Evolutionary conservation across 2,329 filamentous ascomycete species (phyloP).

Genomic region (Penicillium sp.): DNA sequence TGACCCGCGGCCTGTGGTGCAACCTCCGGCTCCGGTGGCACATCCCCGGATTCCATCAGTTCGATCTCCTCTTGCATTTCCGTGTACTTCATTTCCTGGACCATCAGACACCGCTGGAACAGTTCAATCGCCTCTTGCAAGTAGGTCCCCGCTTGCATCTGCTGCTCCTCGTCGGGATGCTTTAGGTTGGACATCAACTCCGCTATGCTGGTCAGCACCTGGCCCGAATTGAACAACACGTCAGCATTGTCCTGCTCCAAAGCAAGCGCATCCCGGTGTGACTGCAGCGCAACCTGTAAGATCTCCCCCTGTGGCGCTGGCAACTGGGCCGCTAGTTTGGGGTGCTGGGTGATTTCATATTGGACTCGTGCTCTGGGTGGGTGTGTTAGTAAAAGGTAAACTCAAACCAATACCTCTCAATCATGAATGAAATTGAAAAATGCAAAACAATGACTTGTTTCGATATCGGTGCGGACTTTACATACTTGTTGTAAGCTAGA

Average conservation of each 20-base stretch:
- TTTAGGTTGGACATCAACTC: constrained; percentile 59
- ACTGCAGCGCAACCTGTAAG: constrained; percentile 60
- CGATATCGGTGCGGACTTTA: constrained; percentile 4
- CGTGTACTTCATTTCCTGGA: constrained; percentile 53
- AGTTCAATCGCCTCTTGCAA: constrained; percentile 63
- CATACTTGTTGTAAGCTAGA: constrained; percentile 72
- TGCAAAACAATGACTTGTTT: background rate
- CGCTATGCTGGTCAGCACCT: constrained; percentile 66
- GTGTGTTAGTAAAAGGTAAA: constrained; percentile 8
- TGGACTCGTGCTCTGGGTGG: constrained; percentile 62
- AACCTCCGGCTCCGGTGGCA: constrained; percentile 14
- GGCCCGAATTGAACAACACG: constrained; percentile 69
- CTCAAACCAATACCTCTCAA: background rate
- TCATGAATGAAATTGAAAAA: background rate
- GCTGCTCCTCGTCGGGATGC: constrained; percentile 43
- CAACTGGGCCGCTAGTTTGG: constrained; percentile 60
- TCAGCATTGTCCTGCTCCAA: constrained; percentile 65
- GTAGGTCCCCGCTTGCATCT: constrained; percentile 51
- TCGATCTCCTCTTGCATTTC: constrained; percentile 47
- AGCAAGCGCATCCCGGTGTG: constrained; percentile 61
- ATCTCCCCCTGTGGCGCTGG: constrained; percentile 54
- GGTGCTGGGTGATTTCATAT: constrained; percentile 68
- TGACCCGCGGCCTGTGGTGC: constrained; percentile 8
- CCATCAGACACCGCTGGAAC: constrained; percentile 56
- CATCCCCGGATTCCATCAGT: constrained; percentile 36